phyloP scores from a whole-genome alignment of 805 yeast species.

The Lachancea sp. region DNA sequence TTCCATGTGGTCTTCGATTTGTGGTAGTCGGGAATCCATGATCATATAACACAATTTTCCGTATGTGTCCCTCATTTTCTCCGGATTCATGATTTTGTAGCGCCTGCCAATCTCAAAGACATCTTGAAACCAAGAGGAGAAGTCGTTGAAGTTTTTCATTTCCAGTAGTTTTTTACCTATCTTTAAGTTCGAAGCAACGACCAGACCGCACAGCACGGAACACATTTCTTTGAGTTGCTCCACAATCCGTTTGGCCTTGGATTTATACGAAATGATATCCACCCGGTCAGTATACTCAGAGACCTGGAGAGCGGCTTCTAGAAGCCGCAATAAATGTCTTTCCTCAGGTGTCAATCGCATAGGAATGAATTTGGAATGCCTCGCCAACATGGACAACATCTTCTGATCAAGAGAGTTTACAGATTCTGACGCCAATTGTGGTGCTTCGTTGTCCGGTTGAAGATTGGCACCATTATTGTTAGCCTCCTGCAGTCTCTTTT shows the following conservation, averaged over 20 bases:
- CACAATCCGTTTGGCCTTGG: slow-evolving; percentile 66
- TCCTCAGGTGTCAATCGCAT: slow-evolving; percentile 62
- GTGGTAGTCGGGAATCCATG: slow-evolving; percentile 75
- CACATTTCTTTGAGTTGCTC: slow-evolving; percentile 70
- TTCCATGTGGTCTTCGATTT: slow-evolving; percentile 62
- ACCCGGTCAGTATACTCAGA: slow-evolving; percentile 77
- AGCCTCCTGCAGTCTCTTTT: slow-evolving; percentile 13
- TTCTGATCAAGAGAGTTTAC: slow-evolving; percentile 21
- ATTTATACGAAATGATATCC: slow-evolving; percentile 58
- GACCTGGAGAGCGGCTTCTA: slow-evolving; percentile 73
- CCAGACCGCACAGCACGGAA: slow-evolving; percentile 70
- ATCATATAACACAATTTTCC: slow-evolving; percentile 80
- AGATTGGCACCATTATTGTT: slow-evolving; percentile 12
- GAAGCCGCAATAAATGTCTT: slow-evolving; percentile 55
- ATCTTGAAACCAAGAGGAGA: slow-evolving; percentile 65
- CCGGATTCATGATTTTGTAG: slow-evolving; percentile 80
- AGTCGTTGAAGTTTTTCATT: slow-evolving; percentile 59
- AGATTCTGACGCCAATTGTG: slow-evolving; percentile 14
- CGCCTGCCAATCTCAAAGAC: slow-evolving; percentile 75
- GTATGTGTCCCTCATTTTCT: slow-evolving; percentile 68
- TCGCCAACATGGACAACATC: slow-evolving; percentile 36
- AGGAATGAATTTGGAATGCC: slow-evolving; percentile 54
- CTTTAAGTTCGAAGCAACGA: slow-evolving; percentile 70
- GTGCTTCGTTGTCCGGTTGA: slow-evolving; percentile 16
- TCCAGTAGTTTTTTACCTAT: slow-evolving; percentile 58